Evolutionary conservation across 192 early-diverging fungal species (phyloP), one percentile per base, ranked within the genome.

Genomic region (Coemansia sp.): DNA sequence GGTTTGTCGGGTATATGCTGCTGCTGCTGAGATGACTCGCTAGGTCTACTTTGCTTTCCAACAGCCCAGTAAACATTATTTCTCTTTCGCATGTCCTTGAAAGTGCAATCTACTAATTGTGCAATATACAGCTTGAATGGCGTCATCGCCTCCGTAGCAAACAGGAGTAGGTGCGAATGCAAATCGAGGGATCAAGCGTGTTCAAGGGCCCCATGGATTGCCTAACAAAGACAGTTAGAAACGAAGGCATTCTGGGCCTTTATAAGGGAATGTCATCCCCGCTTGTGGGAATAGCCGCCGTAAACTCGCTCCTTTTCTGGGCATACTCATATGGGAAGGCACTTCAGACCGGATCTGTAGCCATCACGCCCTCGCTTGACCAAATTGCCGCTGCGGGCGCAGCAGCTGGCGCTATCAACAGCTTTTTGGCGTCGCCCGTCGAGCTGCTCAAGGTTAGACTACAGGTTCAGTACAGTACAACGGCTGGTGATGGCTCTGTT

Each of bases 361-460:
- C 72, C 28, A 77, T 74, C 26, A 77, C 83, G 25, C 82, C 95
- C 12, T 78, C 87, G 4, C 68, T 93, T 7, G 53, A 59, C 0
- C 86, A 97, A 60, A 91, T 94, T 55, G 90, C 89, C 6, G 55
- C 95, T 30, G 94, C 95, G 34, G 96, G 96, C 33, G 86, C 92
- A 28, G 93, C 92, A 31, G 94, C 94, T 26, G 96, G 95, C 40
- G 76, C 87, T 29, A 87, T 92, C 30, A 95, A 96, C 64, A 88
- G 86, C 55, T 81, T 93, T 20, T 77, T 97, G 21, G 91, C 94
- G 10, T 94, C 92, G 2, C 95, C 96, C 1, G 93, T 99, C 3
- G 96, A 99, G 67, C 74, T 99, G n/a, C 72, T 97, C 42, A 99
- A 99, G 70, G 91, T 93, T 59, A 87, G 90, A 33, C 86, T 97